phyloP scores from a whole-genome alignment of 352 stramenopile species.

The Globisporangium cystogenes region DNA sequence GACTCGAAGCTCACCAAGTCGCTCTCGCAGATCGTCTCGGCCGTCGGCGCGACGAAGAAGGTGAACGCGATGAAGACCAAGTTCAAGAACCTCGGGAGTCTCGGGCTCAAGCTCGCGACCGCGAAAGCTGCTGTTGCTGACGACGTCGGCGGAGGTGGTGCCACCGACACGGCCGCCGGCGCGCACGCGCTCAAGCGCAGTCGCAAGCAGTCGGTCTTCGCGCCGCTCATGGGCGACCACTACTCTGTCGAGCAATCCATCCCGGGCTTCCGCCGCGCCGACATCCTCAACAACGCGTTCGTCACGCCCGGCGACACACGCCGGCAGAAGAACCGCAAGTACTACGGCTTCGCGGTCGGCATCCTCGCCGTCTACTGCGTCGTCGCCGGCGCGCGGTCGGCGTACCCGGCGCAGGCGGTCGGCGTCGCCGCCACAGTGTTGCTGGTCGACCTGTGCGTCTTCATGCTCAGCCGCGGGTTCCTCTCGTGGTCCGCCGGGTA shows the following conservation, averaged over 20 bases:
- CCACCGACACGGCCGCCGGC: too few relatives aligned
- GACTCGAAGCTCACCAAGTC: slow-evolving; percentile 84
- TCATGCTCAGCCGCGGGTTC: slow-evolving; percentile 62
- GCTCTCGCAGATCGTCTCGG: slow-evolving; percentile 69
- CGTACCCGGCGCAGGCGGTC: slow-evolving; percentile 54
- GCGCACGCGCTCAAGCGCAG: slow-evolving; percentile 14
- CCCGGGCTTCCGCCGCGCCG: slow-evolving; percentile 59
- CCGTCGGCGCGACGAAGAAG: slow-evolving; percentile 73
- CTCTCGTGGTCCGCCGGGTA: slow-evolving; percentile 76
- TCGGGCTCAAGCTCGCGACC: slow-evolving; percentile 65
- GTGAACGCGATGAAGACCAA: slow-evolving; percentile 71
- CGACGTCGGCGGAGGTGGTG: too few relatives aligned
- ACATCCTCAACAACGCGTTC: slow-evolving; percentile 79
- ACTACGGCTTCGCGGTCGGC: slow-evolving; percentile 37
- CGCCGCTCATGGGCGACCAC: slow-evolving; percentile 66
- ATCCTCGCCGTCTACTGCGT: slow-evolving; percentile 57
- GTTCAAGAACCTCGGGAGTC: slow-evolving; percentile 76
- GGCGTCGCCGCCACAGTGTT: slow-evolving; percentile 65
- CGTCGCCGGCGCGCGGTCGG: slow-evolving; percentile 43
- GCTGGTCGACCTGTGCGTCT: slow-evolving; percentile 68
- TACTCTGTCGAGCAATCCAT: slow-evolving; percentile 78
- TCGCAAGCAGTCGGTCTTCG: slow-evolving; percentile 69
- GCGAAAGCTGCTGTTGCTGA: too few relatives aligned
- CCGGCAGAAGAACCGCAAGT: slow-evolving; percentile 39
- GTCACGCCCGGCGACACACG: slow-evolving; percentile 52